Base-by-base conservation (phyloP, 352 stramenopile species). In the Thalassiosira exigua region DNA sequence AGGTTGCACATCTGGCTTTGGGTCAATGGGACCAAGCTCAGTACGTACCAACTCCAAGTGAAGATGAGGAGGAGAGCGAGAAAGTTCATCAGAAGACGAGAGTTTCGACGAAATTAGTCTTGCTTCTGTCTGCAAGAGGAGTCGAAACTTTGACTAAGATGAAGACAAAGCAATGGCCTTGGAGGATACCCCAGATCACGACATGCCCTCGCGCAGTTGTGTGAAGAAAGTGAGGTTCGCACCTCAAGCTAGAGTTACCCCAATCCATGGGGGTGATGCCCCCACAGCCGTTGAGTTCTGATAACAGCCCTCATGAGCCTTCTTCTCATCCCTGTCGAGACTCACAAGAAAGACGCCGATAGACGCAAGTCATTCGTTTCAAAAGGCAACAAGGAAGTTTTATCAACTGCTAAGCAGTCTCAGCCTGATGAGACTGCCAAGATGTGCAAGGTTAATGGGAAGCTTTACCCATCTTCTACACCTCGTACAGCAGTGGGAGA, bases 361-460 rank as follows among this genome's bases (percentile, higher is more conserved):
- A 17, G 36, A 17, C 36, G 36, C 17, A 46, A 46, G 36, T 46
- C 36, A 46, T 46, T 46, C 17, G 17, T 46, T 9, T 9, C 36
- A 17, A 17, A 46, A 46, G 36, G 17, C 36, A 9, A 17, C 36
- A 46, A 46, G 36, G 36, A 9, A 46, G 36, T 46, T 17, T 17
- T 17, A 46, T 17, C 36, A 17, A 46, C 36, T 46, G 36, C 36
- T 9, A 17, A 46, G 9, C 36, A 46, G 17, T 46, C 36, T 46
- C 36, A 46, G 17, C 36, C 17, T 46, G 36, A 56, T 21, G 48
- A 56, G 22, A 26, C 22, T 9, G n/a, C 48, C 17, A 56, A 27
- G 48, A 11, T 27, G 22, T 56, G 48, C 22, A 26, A 27, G 48
- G 48, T 56, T 27, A 56, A 56, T 56, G 48, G 48, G 22, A 7